These are phyloP conservation scores for Saccharomyces uvarum DNA, from an alignment of 1,139 yeast species.

Conservation along the genomic window DNA sequence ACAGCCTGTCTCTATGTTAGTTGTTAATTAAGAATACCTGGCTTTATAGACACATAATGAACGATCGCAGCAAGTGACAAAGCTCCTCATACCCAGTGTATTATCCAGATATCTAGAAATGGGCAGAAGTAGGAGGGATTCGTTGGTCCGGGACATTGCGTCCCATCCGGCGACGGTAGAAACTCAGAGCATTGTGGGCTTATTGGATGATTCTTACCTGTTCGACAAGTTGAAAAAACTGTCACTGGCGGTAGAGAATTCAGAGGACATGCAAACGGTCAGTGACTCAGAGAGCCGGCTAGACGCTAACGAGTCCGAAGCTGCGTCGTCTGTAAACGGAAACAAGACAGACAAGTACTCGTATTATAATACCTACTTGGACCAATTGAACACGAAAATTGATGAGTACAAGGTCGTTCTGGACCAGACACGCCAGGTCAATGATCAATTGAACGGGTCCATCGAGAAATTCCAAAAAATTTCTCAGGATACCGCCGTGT, in stretches of 20 bases:
- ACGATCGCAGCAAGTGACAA: not conserved
- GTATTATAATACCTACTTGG: constrained; percentile 10
- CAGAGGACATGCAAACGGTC: not conserved
- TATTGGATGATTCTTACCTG: constrained; percentile 24
- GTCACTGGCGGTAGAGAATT: constrained; percentile 9
- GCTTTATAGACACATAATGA: not conserved
- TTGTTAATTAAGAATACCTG: not conserved
- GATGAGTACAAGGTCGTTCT: constrained; percentile 18
- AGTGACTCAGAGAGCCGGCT: not conserved
- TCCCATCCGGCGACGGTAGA: constrained; percentile 13
- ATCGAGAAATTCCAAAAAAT: constrained; percentile 17
- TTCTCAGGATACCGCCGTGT: constrained; percentile 14
- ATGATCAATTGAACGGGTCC: constrained; percentile 13
- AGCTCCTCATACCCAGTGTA: not conserved
- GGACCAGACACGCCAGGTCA: constrained; percentile 16
- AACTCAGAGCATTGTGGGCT: constrained; percentile 11
- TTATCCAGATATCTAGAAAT: constrained; percentile 6
- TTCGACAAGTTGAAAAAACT: constrained; percentile 20
- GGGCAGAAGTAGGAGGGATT: constrained; percentile 22
- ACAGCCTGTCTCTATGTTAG: not conserved
- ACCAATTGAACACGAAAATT: constrained; percentile 17
- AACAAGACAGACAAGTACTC: not conserved
- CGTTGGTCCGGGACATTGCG: constrained; percentile 27
- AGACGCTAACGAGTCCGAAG: not conserved
- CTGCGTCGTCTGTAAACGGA: not conserved